Conservation (phyloP, 139 green algal genomes). For the Asterochloris sp. region DNA sequence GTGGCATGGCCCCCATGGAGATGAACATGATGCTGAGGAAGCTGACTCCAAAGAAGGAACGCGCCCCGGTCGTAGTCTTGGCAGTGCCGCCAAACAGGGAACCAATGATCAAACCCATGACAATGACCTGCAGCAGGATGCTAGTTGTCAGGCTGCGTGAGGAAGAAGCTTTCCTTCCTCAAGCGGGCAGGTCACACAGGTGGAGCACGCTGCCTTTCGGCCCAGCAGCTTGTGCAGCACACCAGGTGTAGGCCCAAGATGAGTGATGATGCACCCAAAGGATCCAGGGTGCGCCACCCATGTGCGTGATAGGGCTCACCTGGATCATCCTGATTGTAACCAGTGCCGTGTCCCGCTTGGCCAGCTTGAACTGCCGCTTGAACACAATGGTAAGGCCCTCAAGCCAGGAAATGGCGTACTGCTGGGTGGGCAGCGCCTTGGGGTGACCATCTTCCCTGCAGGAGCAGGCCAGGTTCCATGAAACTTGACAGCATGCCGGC, state of each 20-base stretch:
- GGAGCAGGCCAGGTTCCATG: neutral
- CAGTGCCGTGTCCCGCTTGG: constrained; percentile 50
- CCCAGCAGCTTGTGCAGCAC: neutral
- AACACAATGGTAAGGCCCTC: constrained; percentile 28
- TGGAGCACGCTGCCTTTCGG: too few species aligned
- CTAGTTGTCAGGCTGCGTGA: neutral
- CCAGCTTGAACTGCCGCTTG: constrained; percentile 44
- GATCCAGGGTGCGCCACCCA: neutral
- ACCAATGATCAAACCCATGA: constrained; percentile 49
- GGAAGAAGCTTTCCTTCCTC: neutral
- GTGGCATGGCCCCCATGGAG: constrained; percentile 43
- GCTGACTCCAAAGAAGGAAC: constrained; percentile 43
- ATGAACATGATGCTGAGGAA: constrained; percentile 57
- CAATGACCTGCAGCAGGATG: constrained; percentile 28
- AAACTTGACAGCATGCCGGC: neutral
- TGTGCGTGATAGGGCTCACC: neutral
- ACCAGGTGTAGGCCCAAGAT: neutral
- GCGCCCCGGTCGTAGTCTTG: constrained; percentile 24
- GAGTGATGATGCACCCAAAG: neutral
- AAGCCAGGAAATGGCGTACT: constrained; percentile 35
- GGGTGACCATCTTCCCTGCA: constrained; percentile 29
- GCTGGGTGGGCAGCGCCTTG: constrained; percentile 28
- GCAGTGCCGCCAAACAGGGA: constrained; percentile 41
- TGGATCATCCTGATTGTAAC: constrained; percentile 42
- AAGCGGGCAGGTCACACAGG: too few species aligned